Percentiles rank a stretch among this genome's conserved stretches.
phyloP scores from a whole-genome alignment of 345 rosid species.

The Trapa bicornis region DNA sequence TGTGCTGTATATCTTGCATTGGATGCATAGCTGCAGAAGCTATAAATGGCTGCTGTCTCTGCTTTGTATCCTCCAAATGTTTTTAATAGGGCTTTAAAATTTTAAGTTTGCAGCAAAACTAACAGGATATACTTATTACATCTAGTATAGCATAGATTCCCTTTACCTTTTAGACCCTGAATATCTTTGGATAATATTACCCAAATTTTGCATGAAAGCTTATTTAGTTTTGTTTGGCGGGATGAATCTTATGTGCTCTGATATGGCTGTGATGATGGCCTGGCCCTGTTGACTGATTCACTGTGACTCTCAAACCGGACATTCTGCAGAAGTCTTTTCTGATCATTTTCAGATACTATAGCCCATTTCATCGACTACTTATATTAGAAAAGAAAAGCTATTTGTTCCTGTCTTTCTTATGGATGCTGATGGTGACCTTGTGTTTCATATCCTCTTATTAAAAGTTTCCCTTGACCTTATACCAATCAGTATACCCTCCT shows the following conservation, averaged over 20 bases:
- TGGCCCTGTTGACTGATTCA: not conserved
- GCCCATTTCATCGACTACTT: not conserved
- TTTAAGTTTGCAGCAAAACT: not conserved
- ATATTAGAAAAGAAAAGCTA: not conserved
- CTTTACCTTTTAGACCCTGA: not conserved
- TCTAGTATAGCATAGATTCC: not conserved
- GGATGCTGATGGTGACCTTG: not conserved
- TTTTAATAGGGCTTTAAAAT: not conserved
- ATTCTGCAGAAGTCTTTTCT: not conserved
- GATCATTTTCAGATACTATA: not conserved
- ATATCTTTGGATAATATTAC: not conserved
- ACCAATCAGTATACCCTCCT: conserved; percentile 52
- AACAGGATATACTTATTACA: not conserved
- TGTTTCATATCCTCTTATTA: not conserved
- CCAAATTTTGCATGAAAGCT: not conserved
- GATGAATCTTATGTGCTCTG: not conserved
- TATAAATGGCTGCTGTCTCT: conserved; percentile 73
- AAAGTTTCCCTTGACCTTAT: conserved; percentile 21
- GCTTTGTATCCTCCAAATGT: conserved; percentile 73
- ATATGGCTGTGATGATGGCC: not conserved
- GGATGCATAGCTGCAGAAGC: conserved; percentile 95
- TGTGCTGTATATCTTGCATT: conserved; percentile 52
- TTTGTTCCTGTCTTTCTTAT: not conserved
- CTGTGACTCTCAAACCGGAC: not conserved
- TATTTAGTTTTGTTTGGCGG: not conserved